These are phyloP conservation scores for Plenodomus lindquistii DNA, from an alignment of 2,329 filamentous ascomycete species.

Conservation along the genomic window DNA sequence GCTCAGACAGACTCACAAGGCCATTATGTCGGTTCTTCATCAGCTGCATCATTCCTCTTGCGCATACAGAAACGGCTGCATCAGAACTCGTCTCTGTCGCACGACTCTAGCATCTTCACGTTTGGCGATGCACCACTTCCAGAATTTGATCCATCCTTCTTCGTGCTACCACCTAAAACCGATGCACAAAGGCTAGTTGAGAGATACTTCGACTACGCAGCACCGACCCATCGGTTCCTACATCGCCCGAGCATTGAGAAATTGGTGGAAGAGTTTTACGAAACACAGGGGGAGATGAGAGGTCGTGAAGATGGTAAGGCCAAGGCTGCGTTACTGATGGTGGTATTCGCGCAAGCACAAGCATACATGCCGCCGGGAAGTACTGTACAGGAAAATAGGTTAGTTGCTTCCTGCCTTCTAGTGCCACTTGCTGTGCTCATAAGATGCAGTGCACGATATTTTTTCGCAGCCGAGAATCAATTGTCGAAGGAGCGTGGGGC, in stretches of 20 bases:
- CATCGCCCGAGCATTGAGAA: slow-evolving; percentile 57
- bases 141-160: slow-evolving; percentile 50
- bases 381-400: slow-evolving; percentile 33
- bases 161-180: slow-evolving; percentile 49
- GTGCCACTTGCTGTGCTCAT: not conserved
- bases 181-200: slow-evolving; percentile 52
- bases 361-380: slow-evolving; percentile 46
- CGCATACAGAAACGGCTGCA: slow-evolving; percentile 56
- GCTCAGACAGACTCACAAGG: slow-evolving; percentile 51
- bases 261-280: slow-evolving; percentile 53
- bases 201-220: slow-evolving; percentile 64
- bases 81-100: slow-evolving; percentile 42
- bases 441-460: slow-evolving; percentile 45
- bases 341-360: slow-evolving; percentile 58
- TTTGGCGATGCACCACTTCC: slow-evolving; percentile 56
- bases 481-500: slow-evolving; percentile 57
- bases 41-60: slow-evolving; percentile 55
- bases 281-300: slow-evolving; percentile 48
- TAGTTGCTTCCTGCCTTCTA: not conserved
- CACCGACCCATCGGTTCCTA: slow-evolving; percentile 63
- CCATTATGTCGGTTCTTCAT: slow-evolving; percentile 54
- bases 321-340: slow-evolving; percentile 54
- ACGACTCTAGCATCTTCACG: slow-evolving; percentile 53
- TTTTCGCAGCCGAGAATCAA: slow-evolving; percentile 49
- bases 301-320: slow-evolving; percentile 47